Evolutionary conservation across 2,329 filamentous ascomycete species (phyloP), one percentile per base, ranked within the genome.

Genomic region (Clarireedia homoeocarpa): DNA sequence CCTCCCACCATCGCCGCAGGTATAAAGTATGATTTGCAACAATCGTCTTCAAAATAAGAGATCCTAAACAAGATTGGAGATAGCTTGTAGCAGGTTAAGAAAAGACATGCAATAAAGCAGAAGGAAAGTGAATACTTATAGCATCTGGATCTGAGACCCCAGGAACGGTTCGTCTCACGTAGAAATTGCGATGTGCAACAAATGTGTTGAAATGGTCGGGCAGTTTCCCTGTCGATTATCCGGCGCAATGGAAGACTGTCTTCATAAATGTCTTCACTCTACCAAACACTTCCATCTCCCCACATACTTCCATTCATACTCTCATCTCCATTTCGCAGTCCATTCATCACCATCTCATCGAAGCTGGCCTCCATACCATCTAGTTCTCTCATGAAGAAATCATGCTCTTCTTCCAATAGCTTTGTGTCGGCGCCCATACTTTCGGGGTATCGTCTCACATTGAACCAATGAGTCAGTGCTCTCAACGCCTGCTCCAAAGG

Each of bases 401-500:
- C 88, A 60, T 86, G 80, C 71, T 91, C 86, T 67, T 89, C 85
- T 51, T 82, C 79, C 69, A 88, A 74, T 46, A 85, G 77, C 9
- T 77, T 75, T 15, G 67, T 66, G 53, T 71, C 66, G 5, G 64
- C 74, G n/a, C 68, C 80, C 79, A 96, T 89, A 57, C 85, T 82
- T 57, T 91, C 87, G 20, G 88, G 88, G 67, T 95, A 96, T 60
- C 83, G 74, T 56, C 89, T 81, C 64, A 96, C 75, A 70, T 96
- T 96, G 76, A 89, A 89, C 91, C 94, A 99, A 70, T 96, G 91
- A 53, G 92, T 96, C 61, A 99, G 72, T 44, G 88, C 89, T 45
- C 94, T 78, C 46, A 97, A 76, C 0, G 90, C 91, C 74, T 96
- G 91, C 72, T 99, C 94, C 6, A 96, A 77, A 2, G 92, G 92